These are phyloP conservation scores for Alternaria triticina DNA, from an alignment of 2,329 filamentous ascomycete species.

Conservation along the genomic window DNA sequence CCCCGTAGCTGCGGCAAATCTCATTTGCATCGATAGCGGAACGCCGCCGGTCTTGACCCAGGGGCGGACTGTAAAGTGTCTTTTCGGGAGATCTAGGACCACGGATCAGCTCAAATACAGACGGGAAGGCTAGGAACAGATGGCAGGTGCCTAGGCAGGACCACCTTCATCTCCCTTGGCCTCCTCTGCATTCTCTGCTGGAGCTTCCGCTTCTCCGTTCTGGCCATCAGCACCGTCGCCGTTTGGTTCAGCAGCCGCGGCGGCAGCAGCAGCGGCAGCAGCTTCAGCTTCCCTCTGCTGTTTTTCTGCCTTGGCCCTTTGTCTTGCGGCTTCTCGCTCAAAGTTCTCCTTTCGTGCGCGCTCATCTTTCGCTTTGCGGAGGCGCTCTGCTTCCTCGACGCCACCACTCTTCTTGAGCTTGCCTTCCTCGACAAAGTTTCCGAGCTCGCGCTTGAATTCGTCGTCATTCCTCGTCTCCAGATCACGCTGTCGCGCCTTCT, in stretches of 20 bases:
- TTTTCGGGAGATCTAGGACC: conserved; percentile 25
- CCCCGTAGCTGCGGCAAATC: conserved; percentile 5
- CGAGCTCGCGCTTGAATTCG: conserved; percentile 85
- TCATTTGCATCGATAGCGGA: conserved; percentile 21
- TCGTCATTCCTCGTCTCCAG: conserved; percentile 75
- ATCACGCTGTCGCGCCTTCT: conserved; percentile 88
- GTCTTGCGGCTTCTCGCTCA: conserved; percentile 60
- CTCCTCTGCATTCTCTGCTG: conserved; percentile 31
- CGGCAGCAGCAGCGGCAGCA: conserved; percentile 37
- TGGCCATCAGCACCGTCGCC: conserved; percentile 32
- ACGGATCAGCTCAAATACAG: conserved; percentile 32
- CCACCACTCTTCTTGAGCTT: conserved; percentile 96
- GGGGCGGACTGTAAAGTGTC: conserved; percentile 31
- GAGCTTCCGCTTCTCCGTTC: conserved; percentile 27
- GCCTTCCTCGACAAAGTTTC: conserved; percentile 83
- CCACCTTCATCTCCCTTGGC: conserved; percentile 46
- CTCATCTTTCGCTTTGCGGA: conserved; percentile 85
- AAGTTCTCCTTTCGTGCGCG: conserved; percentile 77
- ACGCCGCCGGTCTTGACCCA: conserved; percentile 38
- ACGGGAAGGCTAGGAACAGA: conserved; percentile 17
- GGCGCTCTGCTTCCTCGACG: conserved; percentile 89
- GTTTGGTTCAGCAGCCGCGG: conserved; percentile 17
- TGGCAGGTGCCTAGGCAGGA: conserved; percentile 37
- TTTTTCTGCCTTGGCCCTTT: conserved; percentile 54
- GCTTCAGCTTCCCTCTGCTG: conserved; percentile 40